phyloP scores from a whole-genome alignment of 441 rosid genomes.

The Pelargonium citronellum region DNA sequence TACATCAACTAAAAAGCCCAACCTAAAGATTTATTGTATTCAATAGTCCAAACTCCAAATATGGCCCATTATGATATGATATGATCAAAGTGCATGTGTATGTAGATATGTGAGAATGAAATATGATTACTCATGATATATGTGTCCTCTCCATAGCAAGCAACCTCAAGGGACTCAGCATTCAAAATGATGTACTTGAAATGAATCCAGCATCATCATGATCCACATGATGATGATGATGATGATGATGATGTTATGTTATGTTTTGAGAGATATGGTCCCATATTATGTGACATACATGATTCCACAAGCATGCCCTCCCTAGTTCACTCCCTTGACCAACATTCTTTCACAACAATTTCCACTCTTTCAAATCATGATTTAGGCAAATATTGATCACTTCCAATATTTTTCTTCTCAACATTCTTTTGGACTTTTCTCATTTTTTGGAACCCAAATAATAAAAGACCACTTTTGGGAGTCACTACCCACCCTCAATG shows the following conservation, averaged over 20 bases:
- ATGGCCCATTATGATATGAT: too few relatives aligned
- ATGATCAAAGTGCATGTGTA: too few relatives aligned
- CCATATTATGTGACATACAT: conserved; percentile 18
- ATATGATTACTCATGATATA: not conserved
- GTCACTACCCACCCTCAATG: conserved; percentile 11
- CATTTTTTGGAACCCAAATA: not conserved
- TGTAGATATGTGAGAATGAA: not conserved
- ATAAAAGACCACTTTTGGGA: conserved; percentile 4
- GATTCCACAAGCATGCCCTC: conserved; percentile 30
- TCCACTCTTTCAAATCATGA: conserved; percentile 24
- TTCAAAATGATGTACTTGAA: not conserved
- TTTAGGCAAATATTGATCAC: conserved; percentile 10
- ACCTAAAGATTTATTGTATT: too few relatives aligned
- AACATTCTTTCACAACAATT: conserved; percentile 7
- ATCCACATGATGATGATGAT: not conserved
- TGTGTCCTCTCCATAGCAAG: conserved; percentile 5
- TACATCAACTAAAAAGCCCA: too few relatives aligned
- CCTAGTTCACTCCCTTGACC: conserved; percentile 17
- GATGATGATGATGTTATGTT: not conserved
- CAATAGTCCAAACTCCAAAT: too few relatives aligned
- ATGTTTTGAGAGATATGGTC: not conserved
- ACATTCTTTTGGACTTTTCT: not conserved
- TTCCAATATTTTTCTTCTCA: not conserved
- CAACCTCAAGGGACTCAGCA: conserved; percentile 1
- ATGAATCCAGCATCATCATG: not conserved